Percentiles rank a stretch among this genome's conserved stretches.
These are phyloP conservation scores for Fusarium sp. DNA, from an alignment of 2,329 filamentous ascomycete genomes.

Conservation along the genomic window DNA sequence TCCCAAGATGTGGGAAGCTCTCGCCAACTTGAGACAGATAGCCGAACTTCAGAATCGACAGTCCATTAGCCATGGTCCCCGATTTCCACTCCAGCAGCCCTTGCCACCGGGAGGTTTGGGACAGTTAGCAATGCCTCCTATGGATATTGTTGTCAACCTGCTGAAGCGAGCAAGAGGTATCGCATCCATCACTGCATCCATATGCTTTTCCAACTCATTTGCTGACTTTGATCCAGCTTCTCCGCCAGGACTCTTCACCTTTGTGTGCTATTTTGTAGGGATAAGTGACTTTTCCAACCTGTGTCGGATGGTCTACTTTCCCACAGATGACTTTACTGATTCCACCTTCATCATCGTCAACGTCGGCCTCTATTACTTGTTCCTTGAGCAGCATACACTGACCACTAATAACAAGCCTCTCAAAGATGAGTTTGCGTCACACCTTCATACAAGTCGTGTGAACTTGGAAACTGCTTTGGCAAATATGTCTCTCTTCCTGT, in stretches of 20 bases:
- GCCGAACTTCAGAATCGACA: slow-evolving; percentile 64
- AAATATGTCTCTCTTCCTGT: slow-evolving; percentile 68
- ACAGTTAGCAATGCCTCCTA: slow-evolving; percentile 69
- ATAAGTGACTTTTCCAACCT: slow-evolving; percentile 64
- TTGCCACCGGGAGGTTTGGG: slow-evolving; percentile 61
- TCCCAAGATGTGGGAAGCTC: slow-evolving; percentile 66
- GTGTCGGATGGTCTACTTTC: slow-evolving; percentile 65
- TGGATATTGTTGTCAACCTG: slow-evolving; percentile 62
- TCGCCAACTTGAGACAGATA: slow-evolving; percentile 66
- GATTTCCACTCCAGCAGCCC: slow-evolving; percentile 61
- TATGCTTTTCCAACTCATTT: slow-evolving; percentile 5
- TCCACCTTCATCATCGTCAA: slow-evolving; percentile 66
- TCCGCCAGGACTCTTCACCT: slow-evolving; percentile 63
- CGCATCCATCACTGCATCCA: not conserved
- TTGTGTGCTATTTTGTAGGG: slow-evolving; percentile 64
- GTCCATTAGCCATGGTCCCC: slow-evolving; percentile 57
- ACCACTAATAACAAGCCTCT: slow-evolving; percentile 49
- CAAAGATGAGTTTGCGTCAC: slow-evolving; percentile 55
- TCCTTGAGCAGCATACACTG: slow-evolving; percentile 61
- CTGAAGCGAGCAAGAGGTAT: slow-evolving; percentile 64
- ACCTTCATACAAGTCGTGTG: slow-evolving; percentile 58
- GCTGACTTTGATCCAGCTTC: slow-evolving; percentile 27
- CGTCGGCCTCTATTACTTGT: slow-evolving; percentile 63
- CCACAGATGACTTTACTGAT: slow-evolving; percentile 64
- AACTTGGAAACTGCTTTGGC: slow-evolving; percentile 65